Conservation (phyloP, 2,329 filamentous ascomycete genomes). For the Botrytis hyacinthi region DNA sequence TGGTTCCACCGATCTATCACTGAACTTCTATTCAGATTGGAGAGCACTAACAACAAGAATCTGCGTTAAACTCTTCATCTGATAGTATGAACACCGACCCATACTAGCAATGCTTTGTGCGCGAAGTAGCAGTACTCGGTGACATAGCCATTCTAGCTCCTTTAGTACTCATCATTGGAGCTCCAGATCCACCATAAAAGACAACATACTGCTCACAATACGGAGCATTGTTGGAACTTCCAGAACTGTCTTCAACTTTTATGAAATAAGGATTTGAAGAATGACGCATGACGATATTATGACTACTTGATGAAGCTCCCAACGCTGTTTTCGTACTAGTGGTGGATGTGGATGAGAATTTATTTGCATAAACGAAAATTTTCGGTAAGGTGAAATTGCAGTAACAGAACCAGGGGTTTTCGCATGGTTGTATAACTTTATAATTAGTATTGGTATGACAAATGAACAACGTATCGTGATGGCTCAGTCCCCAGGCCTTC, state of each 20-base stretch:
- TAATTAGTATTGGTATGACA: background rate
- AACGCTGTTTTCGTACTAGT: background rate
- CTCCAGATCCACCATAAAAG: background rate
- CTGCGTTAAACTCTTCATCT: background rate
- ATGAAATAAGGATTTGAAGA: background rate
- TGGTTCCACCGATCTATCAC: background rate
- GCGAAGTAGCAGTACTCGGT: background rate
- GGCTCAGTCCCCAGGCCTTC: background rate
- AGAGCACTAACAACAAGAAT: background rate
- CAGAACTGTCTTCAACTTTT: background rate
- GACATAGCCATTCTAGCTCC: background rate
- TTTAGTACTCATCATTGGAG: background rate
- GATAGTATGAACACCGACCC: background rate
- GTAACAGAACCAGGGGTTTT: background rate
- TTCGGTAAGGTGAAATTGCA: background rate
- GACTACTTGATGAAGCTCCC: background rate
- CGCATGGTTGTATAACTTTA: background rate
- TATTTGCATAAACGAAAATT: background rate
- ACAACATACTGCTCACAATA: background rate
- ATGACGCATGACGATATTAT: fast-evolving
- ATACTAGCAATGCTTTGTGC: background rate
- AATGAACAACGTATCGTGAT: background rate
- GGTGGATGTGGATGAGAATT: background rate
- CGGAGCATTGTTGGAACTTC: background rate
- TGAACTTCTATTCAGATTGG: background rate